phyloP scores from a whole-genome alignment of 306 rosid species.

The Spatholobus suberectus region DNA sequence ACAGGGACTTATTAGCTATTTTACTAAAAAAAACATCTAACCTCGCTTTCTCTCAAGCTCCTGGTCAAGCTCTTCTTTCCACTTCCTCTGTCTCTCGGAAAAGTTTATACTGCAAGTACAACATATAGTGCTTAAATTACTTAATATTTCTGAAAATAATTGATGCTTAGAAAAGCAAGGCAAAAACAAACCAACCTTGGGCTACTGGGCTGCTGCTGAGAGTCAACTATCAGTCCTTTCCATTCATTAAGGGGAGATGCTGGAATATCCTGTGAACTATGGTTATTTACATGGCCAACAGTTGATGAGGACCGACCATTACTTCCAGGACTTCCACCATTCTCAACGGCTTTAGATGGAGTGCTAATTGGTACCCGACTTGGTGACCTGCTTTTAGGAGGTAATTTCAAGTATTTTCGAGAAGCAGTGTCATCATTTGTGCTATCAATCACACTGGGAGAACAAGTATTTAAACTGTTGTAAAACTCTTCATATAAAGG shows the following conservation, averaged over 20 bases:
- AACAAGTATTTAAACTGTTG: constrained; percentile 80
- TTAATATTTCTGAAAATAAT: not conserved
- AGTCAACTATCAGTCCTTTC: constrained; percentile 69
- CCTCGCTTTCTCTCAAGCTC: constrained; percentile 99
- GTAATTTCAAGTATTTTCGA: constrained; percentile 82
- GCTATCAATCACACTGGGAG: constrained; percentile 67
- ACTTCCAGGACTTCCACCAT: constrained; percentile 84
- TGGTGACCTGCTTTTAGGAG: constrained; percentile 97
- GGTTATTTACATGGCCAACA: constrained; percentile 57
- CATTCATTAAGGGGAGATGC: constrained; percentile 65
- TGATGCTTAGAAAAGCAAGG: constrained; percentile 30
- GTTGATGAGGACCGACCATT: constrained; percentile 67
- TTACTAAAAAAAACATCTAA: constrained; percentile 35
- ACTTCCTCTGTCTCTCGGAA: constrained; percentile 91
- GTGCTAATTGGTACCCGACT: constrained; percentile 63
- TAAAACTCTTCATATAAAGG: constrained; percentile 92
- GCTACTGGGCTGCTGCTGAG: constrained; percentile 77
- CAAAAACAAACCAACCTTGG: constrained; percentile 71
- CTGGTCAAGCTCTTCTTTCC: constrained; percentile 99
- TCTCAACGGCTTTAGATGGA: constrained; percentile 69
- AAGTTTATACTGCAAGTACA: constrained; percentile 65
- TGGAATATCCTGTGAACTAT: constrained; percentile 60
- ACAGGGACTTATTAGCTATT: not conserved
- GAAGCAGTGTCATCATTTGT: constrained; percentile 63
- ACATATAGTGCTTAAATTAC: constrained; percentile 28